These are phyloP conservation scores for Vicia villosa DNA, from an alignment of 306 rosid species.

Conservation along the genomic window DNA sequence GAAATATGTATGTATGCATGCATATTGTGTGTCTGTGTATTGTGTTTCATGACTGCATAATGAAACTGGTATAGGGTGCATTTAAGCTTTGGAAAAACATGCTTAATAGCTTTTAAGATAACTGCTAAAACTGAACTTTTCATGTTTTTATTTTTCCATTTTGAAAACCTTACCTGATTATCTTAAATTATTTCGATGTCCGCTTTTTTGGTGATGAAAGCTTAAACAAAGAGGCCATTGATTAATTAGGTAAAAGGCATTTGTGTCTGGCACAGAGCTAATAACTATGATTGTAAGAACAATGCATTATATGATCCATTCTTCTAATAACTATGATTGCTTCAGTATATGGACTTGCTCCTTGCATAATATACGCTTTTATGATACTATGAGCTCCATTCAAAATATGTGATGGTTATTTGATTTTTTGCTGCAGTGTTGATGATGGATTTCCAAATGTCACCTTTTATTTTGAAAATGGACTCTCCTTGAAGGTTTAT, in stretches of 20 bases:
- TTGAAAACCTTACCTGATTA: no score
- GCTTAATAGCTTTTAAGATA: no score
- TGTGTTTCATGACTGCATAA: not conserved
- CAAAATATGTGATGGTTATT: conserved; percentile 14
- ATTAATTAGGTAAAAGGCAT: not conserved
- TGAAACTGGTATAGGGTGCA: no score
- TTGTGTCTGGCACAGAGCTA: not conserved
- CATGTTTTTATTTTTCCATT: no score
- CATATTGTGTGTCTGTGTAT: conserved; percentile 1
- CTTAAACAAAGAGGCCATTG: not conserved
- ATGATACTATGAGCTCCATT: conserved; percentile 32
- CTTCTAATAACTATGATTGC: not conserved
- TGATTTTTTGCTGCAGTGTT: conserved; percentile 60
- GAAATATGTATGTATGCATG: conserved; percentile 19
- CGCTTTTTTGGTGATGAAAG: not conserved
- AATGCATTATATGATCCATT: conserved; percentile 6
- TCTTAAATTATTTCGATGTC: no score
- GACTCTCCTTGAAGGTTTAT: conserved; percentile 84
- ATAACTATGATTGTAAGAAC: not conserved
- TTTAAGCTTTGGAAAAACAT: no score
- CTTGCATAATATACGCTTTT: conserved; percentile 12
- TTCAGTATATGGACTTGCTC: conserved; percentile 22
- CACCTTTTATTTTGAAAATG: conserved; percentile 77
- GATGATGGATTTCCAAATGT: conserved; percentile 91
- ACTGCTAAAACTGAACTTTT: no score